Conservation (phyloP, 2,329 filamentous ascomycete species). For the Septoria linicola region DNA sequence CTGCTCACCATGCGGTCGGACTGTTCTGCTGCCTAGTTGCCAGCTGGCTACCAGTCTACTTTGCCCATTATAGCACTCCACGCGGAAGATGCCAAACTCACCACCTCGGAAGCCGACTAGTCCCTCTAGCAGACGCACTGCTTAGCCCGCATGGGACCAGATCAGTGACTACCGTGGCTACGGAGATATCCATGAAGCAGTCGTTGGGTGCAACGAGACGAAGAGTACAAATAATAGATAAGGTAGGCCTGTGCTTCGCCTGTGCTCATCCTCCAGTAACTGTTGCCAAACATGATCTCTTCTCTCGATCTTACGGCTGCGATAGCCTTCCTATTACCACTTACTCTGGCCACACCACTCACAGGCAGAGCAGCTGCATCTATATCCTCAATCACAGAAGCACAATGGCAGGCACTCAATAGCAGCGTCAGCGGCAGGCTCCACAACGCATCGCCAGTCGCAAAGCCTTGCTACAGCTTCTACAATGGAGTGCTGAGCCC, state of each 20-base stretch:
- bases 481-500: slow-evolving; percentile 15
- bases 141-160: too few relatives aligned
- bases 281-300: neutral
- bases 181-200: too few relatives aligned
- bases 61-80: too few relatives aligned
- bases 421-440: slow-evolving; percentile 21
- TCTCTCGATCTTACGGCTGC: neutral
- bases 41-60: too few relatives aligned
- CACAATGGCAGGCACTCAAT: slow-evolving; percentile 25
- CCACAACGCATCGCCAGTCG: slow-evolving; percentile 13
- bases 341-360: neutral
- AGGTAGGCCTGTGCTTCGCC: neutral
- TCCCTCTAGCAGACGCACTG: too few relatives aligned
- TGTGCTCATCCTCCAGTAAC: neutral
- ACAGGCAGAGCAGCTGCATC: neutral
- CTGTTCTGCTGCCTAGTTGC: too few relatives aligned
- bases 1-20: too few relatives aligned
- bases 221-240: neutral
- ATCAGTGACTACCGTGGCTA: too few relatives aligned
- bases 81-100: too few relatives aligned
- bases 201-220: too few relatives aligned
- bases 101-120: too few relatives aligned
- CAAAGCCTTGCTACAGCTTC: slow-evolving; percentile 23
- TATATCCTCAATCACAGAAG: slow-evolving; percentile 13
- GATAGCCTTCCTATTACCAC: neutral